Conservation (phyloP, 2,329 filamentous ascomycete genomes). For the Colletotrichum sp. region DNA sequence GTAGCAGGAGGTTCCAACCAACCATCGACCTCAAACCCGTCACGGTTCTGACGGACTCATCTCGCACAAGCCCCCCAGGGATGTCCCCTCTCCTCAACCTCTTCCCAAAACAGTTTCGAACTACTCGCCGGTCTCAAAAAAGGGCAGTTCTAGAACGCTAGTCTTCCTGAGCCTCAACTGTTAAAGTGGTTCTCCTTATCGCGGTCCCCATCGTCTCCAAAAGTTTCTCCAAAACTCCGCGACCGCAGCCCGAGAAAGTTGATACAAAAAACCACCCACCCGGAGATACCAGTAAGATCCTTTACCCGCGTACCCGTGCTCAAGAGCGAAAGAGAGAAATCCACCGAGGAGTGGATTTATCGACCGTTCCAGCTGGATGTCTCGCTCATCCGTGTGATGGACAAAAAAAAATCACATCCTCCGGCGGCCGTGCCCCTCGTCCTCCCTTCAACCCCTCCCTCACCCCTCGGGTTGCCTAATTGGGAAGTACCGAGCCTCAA, state of each 20-base stretch:
- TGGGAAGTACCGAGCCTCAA: not conserved
- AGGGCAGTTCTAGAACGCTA: not conserved
- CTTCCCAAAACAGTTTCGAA: not conserved
- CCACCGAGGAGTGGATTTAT: constrained; percentile 9
- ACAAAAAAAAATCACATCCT: not conserved
- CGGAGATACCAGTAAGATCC: not conserved
- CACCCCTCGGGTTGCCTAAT: not conserved
- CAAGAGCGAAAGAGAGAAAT: not conserved
- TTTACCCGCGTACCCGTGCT: not conserved
- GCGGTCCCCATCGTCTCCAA: not conserved
- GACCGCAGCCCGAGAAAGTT: not conserved
- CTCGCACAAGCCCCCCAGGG: not conserved
- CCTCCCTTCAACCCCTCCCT: not conserved
- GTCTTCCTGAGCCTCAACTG: not conserved
- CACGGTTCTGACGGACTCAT: not conserved
- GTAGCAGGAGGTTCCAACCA: not conserved
- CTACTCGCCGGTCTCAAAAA: not conserved
- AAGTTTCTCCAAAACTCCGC: not conserved
- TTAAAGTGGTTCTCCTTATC: not conserved
- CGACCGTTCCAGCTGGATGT: constrained; percentile 15
- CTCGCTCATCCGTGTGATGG: constrained; percentile 7
- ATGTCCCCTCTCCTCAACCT: not conserved
- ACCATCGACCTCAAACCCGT: not conserved
- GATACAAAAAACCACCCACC: not conserved
- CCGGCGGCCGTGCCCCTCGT: not conserved